phyloP scores from a whole-genome alignment of 2,329 filamentous ascomycete species.

The Pseudodiploospora longispora region DNA sequence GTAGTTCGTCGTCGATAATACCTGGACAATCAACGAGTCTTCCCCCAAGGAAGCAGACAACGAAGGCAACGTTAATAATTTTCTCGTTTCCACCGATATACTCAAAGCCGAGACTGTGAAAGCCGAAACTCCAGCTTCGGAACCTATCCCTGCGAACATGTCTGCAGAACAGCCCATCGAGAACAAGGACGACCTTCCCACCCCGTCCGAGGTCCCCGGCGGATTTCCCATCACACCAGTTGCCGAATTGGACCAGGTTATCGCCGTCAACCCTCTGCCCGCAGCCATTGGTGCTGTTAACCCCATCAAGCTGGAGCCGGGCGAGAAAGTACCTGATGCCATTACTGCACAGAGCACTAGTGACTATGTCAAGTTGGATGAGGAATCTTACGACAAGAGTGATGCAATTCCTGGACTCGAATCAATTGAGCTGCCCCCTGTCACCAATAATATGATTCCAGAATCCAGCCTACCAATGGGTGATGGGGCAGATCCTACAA shows the following conservation, averaged over 20 bases:
- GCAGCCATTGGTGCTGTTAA: slow-evolving; percentile 61
- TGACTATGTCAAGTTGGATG: slow-evolving; percentile 66
- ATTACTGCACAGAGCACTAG: slow-evolving; percentile 62
- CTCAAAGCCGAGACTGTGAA: slow-evolving; percentile 35
- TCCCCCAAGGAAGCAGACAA: slow-evolving; percentile 77
- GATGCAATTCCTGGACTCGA: slow-evolving; percentile 49
- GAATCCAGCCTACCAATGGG: slow-evolving; percentile 71
- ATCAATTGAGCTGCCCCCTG: slow-evolving; percentile 41
- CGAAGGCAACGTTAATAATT: slow-evolving; percentile 85
- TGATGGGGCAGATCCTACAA: slow-evolving; percentile 32
- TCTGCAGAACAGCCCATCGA: slow-evolving; percentile 36
- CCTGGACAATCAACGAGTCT: slow-evolving; percentile 76
- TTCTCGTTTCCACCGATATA: slow-evolving; percentile 70
- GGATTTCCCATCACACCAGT: slow-evolving; percentile 60
- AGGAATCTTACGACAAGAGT: slow-evolving; percentile 79
- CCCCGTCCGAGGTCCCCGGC: slow-evolving; percentile 33
- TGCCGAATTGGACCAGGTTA: slow-evolving; percentile 39
- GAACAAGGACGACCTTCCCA: slow-evolving; percentile 13
- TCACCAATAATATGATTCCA: slow-evolving; percentile 62
- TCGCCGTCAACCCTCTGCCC: slow-evolving; percentile 55
- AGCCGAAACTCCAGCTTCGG: slow-evolving; percentile 58
- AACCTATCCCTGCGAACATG: slow-evolving; percentile 63
- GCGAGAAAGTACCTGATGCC: slow-evolving; percentile 70
- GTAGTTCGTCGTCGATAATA: slow-evolving; percentile 91
- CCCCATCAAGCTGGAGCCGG: slow-evolving; percentile 69